Base-by-base conservation (phyloP, 805 yeast genomes). In the Myxozyma sirexii region DNA sequence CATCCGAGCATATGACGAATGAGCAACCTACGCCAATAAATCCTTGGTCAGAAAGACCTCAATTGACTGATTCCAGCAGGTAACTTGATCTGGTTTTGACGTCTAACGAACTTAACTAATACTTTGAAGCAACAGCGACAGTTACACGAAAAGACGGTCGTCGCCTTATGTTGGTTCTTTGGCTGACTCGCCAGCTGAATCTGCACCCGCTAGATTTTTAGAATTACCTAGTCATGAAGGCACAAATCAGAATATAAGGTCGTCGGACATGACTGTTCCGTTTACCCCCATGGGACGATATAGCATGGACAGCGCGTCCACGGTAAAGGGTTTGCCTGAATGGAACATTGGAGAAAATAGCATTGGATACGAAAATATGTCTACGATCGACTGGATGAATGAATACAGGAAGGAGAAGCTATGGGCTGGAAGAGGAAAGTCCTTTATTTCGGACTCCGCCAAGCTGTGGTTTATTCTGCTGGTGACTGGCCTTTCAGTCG, bases 401-500 rank as follows among this genome's bases (percentile, higher is more conserved):
- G 78, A 75, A 60, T 69, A 69, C 43, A 66, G 66, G 13, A 56
- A 67, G 29, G 75, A 70, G 26, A 50, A 72, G 23, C 54, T 47
- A n/a, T 62, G 67, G 13, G 35, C 42, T 2, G 47, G 54, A 8
- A 21, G 19, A 23, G 21, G 10, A 12, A 52, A 52, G 27, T 19
- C 49, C 8, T 41, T 45, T 35, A n/a, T 71, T 1, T 55, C 59
- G 15, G 71, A 69, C 35, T 44, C 68, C 2, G 68, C 79, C 2
- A 82, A 80, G 63, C 78, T 80, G 51, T 90, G 97, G 87, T 67
- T 87, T 0, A 84, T 88, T 0, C 74, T 93, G 41, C 81, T 91
- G 0, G 66, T 79, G 1, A 87, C 90, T 62, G 97, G 97, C 0
- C 67, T 87, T 0, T 63, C 78, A 1, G 86, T 89, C 45, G 99